Conservation (phyloP, 495 filamentous ascomycete species). For the Hypoxylon subgilvum region DNA sequence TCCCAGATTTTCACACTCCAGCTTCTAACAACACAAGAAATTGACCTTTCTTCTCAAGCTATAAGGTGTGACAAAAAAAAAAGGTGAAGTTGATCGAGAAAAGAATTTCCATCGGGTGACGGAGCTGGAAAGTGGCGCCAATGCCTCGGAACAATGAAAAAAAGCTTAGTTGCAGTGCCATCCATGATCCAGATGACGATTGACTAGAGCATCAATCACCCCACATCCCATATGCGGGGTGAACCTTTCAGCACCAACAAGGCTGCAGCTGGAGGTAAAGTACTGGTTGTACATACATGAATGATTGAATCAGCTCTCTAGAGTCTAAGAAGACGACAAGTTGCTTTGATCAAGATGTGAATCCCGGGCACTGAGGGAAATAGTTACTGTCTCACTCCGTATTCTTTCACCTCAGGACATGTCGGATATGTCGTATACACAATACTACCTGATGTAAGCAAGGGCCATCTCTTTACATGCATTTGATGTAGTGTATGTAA, state of each 20-base stretch:
- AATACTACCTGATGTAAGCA: too few species aligned
- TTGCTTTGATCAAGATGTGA: background rate
- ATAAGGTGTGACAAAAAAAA: constrained; percentile 5
- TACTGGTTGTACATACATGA: too few species aligned
- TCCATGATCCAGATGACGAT: constrained; percentile 26
- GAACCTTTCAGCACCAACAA: constrained; percentile 17
- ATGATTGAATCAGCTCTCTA: too few species aligned
- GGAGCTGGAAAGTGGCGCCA: constrained; percentile 15
- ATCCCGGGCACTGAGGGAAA: too few species aligned
- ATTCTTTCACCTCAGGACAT: too few species aligned
- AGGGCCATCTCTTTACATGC: too few species aligned
- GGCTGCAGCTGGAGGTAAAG: constrained; percentile 5
- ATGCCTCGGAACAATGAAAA: constrained; percentile 17
- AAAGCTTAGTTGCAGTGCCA: constrained; percentile 9
- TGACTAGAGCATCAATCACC: constrained; percentile 2
- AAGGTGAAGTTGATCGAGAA: constrained; percentile 22
- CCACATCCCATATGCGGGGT: constrained; percentile 27
- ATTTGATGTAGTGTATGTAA: too few species aligned
- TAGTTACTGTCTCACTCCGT: too few species aligned
- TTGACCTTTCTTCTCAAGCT: background rate
- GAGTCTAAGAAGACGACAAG: too few species aligned
- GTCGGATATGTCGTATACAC: too few species aligned
- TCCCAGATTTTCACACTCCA: too few species aligned
- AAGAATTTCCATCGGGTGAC: constrained; percentile 26
- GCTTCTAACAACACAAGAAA: too few species aligned